Conservation (phyloP, 805 yeast genomes). For the Saccharomycopsis olivae region DNA sequence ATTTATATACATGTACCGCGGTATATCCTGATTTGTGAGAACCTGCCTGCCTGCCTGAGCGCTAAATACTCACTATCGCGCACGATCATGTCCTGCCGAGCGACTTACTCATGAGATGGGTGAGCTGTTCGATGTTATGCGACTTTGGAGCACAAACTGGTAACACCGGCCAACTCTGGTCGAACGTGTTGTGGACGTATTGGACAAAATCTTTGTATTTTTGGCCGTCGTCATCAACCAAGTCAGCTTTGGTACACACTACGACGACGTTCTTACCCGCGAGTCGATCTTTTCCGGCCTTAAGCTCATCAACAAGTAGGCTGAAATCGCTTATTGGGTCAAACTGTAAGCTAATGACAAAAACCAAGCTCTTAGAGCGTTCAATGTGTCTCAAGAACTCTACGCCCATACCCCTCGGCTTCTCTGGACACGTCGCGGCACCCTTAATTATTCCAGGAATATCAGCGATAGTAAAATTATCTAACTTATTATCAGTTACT, state of each 20-base stretch:
- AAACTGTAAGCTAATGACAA: constrained; percentile 68
- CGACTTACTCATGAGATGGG: not conserved
- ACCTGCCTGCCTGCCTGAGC: too few relatives aligned
- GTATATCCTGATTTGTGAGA: too few relatives aligned
- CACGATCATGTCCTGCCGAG: too few relatives aligned
- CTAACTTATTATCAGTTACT: constrained; percentile 32
- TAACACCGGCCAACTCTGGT: constrained; percentile 52
- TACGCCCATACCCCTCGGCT: constrained; percentile 85
- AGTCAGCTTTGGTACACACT: constrained; percentile 92
- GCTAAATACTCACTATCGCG: too few relatives aligned
- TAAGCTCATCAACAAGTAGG: constrained; percentile 54
- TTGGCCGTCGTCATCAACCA: constrained; percentile 37
- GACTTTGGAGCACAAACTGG: constrained; percentile 76
- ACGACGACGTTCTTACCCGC: constrained; percentile 54
- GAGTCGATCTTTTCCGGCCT: constrained; percentile 45
- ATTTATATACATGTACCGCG: too few relatives aligned
- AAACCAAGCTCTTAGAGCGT: constrained; percentile 80
- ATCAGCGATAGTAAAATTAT: constrained; percentile 80
- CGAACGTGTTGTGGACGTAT: constrained; percentile 28
- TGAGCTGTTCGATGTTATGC: constrained; percentile 50
- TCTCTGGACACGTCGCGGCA: constrained; percentile 39
- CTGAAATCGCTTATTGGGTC: constrained; percentile 61
- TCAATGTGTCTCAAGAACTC: constrained; percentile 90
- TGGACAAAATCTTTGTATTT: constrained; percentile 36
- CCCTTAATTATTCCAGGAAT: constrained; percentile 93